Base-by-base conservation (phyloP, 352 stramenopile species). In the Pythium aquatile region DNA sequence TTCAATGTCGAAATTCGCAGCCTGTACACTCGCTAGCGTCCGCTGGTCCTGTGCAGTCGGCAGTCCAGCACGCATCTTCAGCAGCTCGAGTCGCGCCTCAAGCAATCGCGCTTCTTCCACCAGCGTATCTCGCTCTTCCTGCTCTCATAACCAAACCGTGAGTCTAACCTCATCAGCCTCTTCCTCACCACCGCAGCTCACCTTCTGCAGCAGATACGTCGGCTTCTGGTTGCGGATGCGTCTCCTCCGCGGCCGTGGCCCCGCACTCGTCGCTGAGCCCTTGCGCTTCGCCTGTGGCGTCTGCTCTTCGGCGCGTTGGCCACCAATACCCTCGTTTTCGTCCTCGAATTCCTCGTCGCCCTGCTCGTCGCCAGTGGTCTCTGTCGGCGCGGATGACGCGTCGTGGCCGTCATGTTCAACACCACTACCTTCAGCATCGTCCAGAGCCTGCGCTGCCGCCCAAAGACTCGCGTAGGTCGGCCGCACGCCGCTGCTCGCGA, bases 151-250 rank as follows among this genome's bases (percentile, higher is more conserved):
- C 10, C 44, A 6, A 30, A 5, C 9, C 44, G 48, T 55, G 3
- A 53, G 46, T 13, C 46, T 24, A 1, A 13, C 16, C n/a, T 26
- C 1, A 29, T n/a, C 54, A 37, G 49, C 17, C 46, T 49, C 5
- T 44, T 3, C 0, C 17, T 56, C 39, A 24, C n/a, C 57, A 33
- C 3, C 11, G 26, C 17, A 37, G 11, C 57, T 10, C 8, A 70
- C 63, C 63, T 70, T 70, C 52, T 70, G 63, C n/a, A 65, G 51
- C 48, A 62, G 37, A 55, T 70, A 70, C 30, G 63, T 70, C 1
- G 63, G 56, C 35, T 70, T 70, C 16, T 59, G 58, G 1, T 70
- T 44, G 8, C 20, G 55, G 7, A 44, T 1, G n/a, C 39, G 29
- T 39, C 8, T 6, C 46, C 29, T 24, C 24, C 46, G 26, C 5